Conservation (phyloP, 2,329 filamentous ascomycete species). For the Bipolaris bicolor region DNA sequence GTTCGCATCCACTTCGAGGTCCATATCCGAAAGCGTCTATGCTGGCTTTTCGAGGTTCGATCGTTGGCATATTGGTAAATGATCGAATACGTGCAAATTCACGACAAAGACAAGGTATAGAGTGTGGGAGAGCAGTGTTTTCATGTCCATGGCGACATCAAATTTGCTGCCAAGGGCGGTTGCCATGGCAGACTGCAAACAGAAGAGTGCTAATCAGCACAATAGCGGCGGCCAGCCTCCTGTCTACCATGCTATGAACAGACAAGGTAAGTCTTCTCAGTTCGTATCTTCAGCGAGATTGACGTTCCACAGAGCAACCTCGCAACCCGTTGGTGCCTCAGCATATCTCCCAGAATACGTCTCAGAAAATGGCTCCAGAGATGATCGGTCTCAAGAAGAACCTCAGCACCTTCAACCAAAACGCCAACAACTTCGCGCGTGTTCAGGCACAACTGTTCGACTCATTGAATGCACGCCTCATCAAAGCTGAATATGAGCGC, state of each 20-base stretch:
- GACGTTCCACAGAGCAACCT: constrained; percentile 2
- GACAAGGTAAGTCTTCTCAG: constrained; percentile 5
- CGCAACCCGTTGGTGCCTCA: background rate
- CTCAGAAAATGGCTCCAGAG: background rate
- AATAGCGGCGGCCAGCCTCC: background rate
- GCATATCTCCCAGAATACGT: background rate
- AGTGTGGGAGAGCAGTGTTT: no score
- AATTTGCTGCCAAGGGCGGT: no score
- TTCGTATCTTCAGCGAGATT: background rate
- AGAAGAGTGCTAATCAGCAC: background rate
- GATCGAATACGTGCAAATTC: no score
- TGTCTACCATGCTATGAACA: background rate
- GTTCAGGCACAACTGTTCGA: background rate
- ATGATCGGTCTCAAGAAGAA: background rate
- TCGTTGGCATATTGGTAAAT: no score
- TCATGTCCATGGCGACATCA: no score
- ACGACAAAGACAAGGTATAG: no score
- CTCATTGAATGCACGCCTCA: constrained; percentile 85
- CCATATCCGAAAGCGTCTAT: no score
- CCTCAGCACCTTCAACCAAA: background rate
- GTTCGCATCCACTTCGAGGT: no score
- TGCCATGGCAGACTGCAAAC: no score
- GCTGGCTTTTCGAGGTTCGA: no score
- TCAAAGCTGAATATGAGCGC: constrained; percentile 81
- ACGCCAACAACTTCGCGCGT: constrained; percentile 4